Base-by-base conservation (phyloP, 2,329 filamentous ascomycete species). In the Fusarium decemcellulare region DNA sequence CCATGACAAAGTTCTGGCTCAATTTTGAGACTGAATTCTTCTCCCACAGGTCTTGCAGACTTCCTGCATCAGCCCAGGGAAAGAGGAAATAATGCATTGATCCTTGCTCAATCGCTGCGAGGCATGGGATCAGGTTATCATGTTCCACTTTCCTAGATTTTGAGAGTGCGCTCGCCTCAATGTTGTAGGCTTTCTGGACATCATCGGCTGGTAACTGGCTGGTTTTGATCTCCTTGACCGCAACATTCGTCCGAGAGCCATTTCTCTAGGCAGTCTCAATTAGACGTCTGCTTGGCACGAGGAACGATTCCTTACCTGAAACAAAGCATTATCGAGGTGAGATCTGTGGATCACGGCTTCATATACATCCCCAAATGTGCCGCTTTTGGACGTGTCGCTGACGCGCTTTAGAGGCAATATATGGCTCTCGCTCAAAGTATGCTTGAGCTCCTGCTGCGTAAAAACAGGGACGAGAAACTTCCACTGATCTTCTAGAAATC, bases 341-440 rank as follows among this genome's bases (percentile, higher is more conserved):
- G 30, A 16, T 1, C 4, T 16, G 9, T 60, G 16, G 1, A 60
- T 39, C 4, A 29, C 16, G 2, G 50, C 58, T 16, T 60, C 30
- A 6, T 48, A 42, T 5, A 65, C 54, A 9, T 65, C 59, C 3
- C 59, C 59, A 36, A 65, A 62, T 2, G 59, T 65, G 11, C 62
- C 52, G 12, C 52, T 23, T 18, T 60, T 60, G 5, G 37, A 16
- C 9, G 42, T 40, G 10, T 18, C n/a, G 5, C 36, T 27, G 2
- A 58, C 34, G 8, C 37, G 43, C 39, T 50, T 47, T 8, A 65
- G 39, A 2, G 59, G 62, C 10, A 65, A 32, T 8, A 53, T 61
- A 4, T 14, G 29, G 2, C 37, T 53, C 23, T 58, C 34, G 84
- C 30, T 4, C 12, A 23, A 23, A 23, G 18, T 23, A 23, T 23